Evolutionary conservation across 2,329 filamentous ascomycete species (phyloP).

Genomic region (Juglanconis oblonga): DNA sequence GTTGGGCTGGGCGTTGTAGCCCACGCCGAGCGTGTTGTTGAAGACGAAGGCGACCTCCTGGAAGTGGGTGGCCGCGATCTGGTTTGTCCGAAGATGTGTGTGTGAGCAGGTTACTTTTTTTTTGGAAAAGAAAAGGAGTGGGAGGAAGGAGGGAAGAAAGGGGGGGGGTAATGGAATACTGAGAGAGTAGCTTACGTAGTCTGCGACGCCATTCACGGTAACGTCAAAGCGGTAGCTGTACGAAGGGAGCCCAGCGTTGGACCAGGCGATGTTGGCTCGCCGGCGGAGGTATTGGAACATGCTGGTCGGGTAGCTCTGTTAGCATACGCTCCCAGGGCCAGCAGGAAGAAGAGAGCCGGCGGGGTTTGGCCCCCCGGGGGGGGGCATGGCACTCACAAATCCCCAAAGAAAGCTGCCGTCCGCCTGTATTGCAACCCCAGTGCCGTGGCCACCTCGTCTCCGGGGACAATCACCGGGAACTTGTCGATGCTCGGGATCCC

Average conservation of each 20-base stretch:
- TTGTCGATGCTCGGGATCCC: constrained; percentile 13
- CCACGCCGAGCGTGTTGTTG: constrained; percentile 45
- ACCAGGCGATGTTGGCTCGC: constrained; percentile 43
- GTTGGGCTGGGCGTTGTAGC: constrained; percentile 38
- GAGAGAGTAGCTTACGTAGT: not conserved
- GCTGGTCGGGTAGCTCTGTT: not conserved
- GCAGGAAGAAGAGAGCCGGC: too few relatives aligned
- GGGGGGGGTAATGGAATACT: too few relatives aligned
- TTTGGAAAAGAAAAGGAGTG: too few relatives aligned
- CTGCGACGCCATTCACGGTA: constrained; percentile 25
- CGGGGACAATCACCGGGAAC: constrained; percentile 11
- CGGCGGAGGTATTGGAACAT: constrained; percentile 28
- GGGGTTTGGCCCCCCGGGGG: too few relatives aligned
- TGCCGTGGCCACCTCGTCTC: constrained; percentile 3
- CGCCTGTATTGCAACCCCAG: constrained; percentile 17
- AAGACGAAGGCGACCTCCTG: constrained; percentile 54
- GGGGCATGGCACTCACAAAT: constrained; percentile 9
- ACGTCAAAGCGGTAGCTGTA: constrained; percentile 46
- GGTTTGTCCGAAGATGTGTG: too few relatives aligned
- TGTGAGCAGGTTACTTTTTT: too few relatives aligned
- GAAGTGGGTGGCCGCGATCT: constrained; percentile 33
- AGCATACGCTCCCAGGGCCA: not conserved
- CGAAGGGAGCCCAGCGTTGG: constrained; percentile 40
- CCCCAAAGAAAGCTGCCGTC: constrained; percentile 15
- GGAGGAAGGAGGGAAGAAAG: too few relatives aligned